These are phyloP conservation scores for Amesomyces nigricolor DNA, from an alignment of 2,329 filamentous ascomycete genomes.

Conservation along the genomic window DNA sequence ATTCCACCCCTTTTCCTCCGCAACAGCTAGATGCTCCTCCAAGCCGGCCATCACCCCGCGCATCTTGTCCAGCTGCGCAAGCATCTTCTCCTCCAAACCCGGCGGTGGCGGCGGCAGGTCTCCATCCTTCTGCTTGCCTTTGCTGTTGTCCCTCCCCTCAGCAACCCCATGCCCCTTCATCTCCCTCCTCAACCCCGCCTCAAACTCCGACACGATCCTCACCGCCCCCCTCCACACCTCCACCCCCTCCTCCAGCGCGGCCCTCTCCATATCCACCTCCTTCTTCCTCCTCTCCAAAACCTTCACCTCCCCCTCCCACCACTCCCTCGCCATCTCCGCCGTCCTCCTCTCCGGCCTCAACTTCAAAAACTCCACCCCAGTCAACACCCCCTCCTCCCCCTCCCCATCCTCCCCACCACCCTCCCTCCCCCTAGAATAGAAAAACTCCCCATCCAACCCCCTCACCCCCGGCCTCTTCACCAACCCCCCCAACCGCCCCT, in stretches of 20 bases:
- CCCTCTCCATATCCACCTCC: conserved; percentile 55
- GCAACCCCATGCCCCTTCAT: conserved; percentile 37
- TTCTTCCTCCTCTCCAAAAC: conserved; percentile 49
- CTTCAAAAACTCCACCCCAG: conserved; percentile 50
- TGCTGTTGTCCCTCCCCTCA: conserved; percentile 16
- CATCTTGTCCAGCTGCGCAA: conserved; percentile 51
- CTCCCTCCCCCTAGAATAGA: conserved; percentile 24
- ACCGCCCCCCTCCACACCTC: conserved; percentile 61
- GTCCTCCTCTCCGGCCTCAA: conserved; percentile 62
- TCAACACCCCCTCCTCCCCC: conserved; percentile 28
- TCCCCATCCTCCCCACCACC: conserved; percentile 20
- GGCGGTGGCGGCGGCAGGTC: not conserved
- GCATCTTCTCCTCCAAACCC: conserved; percentile 36
- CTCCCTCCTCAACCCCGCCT: conserved; percentile 53
- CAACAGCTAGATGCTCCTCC: conserved; percentile 47
- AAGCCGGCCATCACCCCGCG: conserved; percentile 50
- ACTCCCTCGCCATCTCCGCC: conserved; percentile 62
- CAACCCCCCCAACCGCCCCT: conserved; percentile 55
- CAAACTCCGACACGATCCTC: conserved; percentile 56
- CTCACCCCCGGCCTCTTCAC: conserved; percentile 52
- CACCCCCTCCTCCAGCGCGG: conserved; percentile 62
- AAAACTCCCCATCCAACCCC: conserved; percentile 45
- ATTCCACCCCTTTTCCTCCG: conserved; percentile 63
- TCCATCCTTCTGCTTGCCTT: conserved; percentile 29
- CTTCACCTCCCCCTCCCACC: conserved; percentile 61